Conservation (phyloP, 768 basidiomycete species). For the Termitomyces sp. region DNA sequence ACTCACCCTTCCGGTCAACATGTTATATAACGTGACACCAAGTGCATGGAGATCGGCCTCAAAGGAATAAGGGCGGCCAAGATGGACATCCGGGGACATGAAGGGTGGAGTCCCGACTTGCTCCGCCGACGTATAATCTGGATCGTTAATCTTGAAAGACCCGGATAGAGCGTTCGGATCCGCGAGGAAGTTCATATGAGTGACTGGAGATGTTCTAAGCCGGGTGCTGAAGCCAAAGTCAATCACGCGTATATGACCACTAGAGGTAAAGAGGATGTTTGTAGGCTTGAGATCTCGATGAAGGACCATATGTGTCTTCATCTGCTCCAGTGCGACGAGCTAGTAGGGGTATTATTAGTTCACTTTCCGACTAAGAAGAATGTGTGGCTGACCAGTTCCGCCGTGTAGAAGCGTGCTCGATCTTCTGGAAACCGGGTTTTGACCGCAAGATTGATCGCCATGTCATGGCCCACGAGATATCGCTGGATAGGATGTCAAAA, state of each 20-base stretch:
- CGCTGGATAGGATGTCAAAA: background rate
- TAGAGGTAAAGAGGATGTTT: constrained; percentile 4
- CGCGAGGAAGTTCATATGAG: background rate
- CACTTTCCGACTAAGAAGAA: background rate
- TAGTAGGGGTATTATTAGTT: constrained; percentile 14
- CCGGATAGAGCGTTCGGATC: constrained; percentile 1
- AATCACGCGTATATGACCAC: constrained; percentile 9
- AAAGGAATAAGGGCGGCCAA: constrained; percentile 3
- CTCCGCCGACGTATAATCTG: background rate
- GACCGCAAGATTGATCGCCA: background rate
- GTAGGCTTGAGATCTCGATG: constrained; percentile 12
- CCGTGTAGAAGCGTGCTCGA: background rate
- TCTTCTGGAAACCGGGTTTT: constrained; percentile 1
- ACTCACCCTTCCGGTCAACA: constrained; percentile 7
- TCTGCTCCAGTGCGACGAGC: constrained; percentile 30
- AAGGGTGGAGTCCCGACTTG: constrained; percentile 7
- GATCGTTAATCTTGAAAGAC: background rate
- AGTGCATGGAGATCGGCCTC: constrained; percentile 8
- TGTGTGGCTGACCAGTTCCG: background rate
- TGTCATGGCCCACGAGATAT: constrained; percentile 3
- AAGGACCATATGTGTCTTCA: background rate
- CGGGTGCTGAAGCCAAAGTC: constrained; percentile 8
- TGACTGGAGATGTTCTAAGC: background rate
- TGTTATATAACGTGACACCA: constrained; percentile 8
- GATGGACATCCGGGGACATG: constrained; percentile 5